Evolutionary conservation across 176 grass and related monocot species (phyloP).

Genomic region (Zea luxurians): DNA sequence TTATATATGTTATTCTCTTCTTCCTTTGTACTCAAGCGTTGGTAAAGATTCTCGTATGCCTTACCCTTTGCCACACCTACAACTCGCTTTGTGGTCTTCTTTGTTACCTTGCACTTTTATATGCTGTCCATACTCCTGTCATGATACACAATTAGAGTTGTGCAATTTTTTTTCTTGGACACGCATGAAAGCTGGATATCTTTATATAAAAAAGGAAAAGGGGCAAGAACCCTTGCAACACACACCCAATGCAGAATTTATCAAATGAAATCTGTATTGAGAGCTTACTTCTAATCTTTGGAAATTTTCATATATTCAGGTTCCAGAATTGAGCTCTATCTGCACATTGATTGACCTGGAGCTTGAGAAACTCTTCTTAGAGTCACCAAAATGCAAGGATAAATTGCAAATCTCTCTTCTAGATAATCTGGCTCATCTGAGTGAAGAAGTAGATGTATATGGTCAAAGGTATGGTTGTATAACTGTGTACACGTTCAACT

Average conservation of each 20-base stretch:
- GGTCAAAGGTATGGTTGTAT: constrained; percentile 58
- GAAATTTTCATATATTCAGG: constrained; percentile 47
- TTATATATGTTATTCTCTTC: too few relatives aligned
- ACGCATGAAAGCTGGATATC: too few relatives aligned
- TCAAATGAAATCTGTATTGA: neutral
- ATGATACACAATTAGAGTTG: neutral
- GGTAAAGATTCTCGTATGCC: too few relatives aligned
- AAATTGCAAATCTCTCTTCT: constrained; percentile 77
- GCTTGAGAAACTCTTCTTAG: constrained; percentile 53
- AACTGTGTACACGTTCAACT: constrained; percentile 15
- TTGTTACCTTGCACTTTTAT: too few relatives aligned
- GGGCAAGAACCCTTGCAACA: too few relatives aligned
- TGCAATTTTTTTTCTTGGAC: neutral
- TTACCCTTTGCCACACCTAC: too few relatives aligned
- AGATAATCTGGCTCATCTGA: constrained; percentile 42
- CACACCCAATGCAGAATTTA: too few relatives aligned
- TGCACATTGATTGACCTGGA: constrained; percentile 70
- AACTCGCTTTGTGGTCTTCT: too few relatives aligned
- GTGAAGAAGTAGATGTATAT: constrained; percentile 80
- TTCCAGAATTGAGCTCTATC: constrained; percentile 79
- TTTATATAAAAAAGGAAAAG: too few relatives aligned
- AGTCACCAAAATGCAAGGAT: constrained; percentile 62
- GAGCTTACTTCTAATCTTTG: neutral
- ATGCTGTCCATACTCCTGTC: too few relatives aligned
- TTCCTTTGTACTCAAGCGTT: too few relatives aligned